Percentiles rank a stretch among this genome's conserved stretches.
Conservation (phyloP, 257 asterid genomes). For the Perilla frutescens region DNA sequence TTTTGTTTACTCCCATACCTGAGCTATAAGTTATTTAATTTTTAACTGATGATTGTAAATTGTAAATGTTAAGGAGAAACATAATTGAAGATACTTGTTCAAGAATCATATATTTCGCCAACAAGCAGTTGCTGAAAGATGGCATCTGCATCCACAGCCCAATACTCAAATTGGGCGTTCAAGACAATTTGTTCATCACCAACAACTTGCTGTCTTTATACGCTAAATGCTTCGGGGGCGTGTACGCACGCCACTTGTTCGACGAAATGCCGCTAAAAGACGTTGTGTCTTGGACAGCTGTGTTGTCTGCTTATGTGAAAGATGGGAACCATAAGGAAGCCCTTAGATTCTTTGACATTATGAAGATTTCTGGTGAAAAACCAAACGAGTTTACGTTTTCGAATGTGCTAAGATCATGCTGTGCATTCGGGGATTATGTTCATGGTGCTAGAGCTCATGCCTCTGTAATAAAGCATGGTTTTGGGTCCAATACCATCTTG, state of each 20-base stretch:
- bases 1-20: neutral
- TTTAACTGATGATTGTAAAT: slow-evolving; percentile 7
- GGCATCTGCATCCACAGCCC: slow-evolving; percentile 53
- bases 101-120: slow-evolving; percentile 38
- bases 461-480: slow-evolving; percentile 40
- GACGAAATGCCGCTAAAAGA: slow-evolving; percentile 47
- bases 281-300: slow-evolving; percentile 46
- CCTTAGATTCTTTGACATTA: slow-evolving; percentile 33
- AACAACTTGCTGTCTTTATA: slow-evolving; percentile 41
- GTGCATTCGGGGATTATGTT: slow-evolving; percentile 27
- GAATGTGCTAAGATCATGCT: slow-evolving; percentile 38
- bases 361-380: slow-evolving; percentile 39
- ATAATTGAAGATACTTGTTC: slow-evolving; percentile 42
- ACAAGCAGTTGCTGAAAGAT: slow-evolving; percentile 42
- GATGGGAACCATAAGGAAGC: slow-evolving; percentile 41
- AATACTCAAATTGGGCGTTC: slow-evolving; percentile 40
- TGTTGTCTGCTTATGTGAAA: slow-evolving; percentile 42
- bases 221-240: slow-evolving; percentile 35
- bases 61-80: slow-evolving; percentile 40
- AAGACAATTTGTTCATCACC: slow-evolving; percentile 39
- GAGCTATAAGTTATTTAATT: neutral
- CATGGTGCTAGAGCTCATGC: slow-evolving; percentile 37
- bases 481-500: slow-evolving; percentile 34
- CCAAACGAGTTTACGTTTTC: slow-evolving; percentile 46
- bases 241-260: slow-evolving; percentile 40